Conservation (phyloP, 257 asterid species). For the Nemophila menziesii region DNA sequence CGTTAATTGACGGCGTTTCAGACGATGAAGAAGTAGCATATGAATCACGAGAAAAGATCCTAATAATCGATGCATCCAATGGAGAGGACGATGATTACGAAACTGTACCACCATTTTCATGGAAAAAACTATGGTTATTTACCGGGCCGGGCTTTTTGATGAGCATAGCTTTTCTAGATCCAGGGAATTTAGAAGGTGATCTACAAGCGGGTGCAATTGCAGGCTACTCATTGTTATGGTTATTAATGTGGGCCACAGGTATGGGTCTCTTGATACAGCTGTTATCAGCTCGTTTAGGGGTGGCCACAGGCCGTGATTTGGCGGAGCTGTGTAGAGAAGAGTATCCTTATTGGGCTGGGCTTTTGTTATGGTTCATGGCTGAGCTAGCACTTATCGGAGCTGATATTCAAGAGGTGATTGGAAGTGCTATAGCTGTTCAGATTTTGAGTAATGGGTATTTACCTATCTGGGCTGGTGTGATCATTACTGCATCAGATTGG, state of each 20-base stretch:
- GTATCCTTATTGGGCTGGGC: constrained; percentile 77
- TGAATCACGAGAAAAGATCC: constrained; percentile 51
- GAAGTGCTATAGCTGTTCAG: constrained; percentile 90
- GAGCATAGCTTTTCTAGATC: constrained; percentile 91
- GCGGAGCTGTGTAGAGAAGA: constrained; percentile 91
- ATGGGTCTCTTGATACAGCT: constrained; percentile 88
- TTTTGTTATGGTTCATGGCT: constrained; percentile 81
- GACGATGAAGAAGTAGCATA: constrained; percentile 38
- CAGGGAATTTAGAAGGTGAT: constrained; percentile 94
- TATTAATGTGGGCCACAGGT: constrained; percentile 78
- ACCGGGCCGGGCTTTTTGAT: constrained; percentile 93
- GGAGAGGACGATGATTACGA: constrained; percentile 15
- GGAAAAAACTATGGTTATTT: constrained; percentile 64
- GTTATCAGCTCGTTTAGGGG: constrained; percentile 69
- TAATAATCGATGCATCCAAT: constrained; percentile 24
- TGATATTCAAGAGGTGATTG: constrained; percentile 94
- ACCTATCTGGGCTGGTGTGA: constrained; percentile 84
- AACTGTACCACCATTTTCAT: constrained; percentile 61
- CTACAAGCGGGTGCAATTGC: constrained; percentile 95
- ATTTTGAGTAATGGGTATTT: constrained; percentile 67
- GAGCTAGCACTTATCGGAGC: constrained; percentile 90
- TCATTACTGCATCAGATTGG: constrained; percentile 91
- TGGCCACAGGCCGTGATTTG: constrained; percentile 87
- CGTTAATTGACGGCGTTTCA: constrained; percentile 8
- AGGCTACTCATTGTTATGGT: constrained; percentile 80